Conservation (phyloP, 2,329 filamentous ascomycete genomes). For the Pseudogymnoascus sp. region DNA sequence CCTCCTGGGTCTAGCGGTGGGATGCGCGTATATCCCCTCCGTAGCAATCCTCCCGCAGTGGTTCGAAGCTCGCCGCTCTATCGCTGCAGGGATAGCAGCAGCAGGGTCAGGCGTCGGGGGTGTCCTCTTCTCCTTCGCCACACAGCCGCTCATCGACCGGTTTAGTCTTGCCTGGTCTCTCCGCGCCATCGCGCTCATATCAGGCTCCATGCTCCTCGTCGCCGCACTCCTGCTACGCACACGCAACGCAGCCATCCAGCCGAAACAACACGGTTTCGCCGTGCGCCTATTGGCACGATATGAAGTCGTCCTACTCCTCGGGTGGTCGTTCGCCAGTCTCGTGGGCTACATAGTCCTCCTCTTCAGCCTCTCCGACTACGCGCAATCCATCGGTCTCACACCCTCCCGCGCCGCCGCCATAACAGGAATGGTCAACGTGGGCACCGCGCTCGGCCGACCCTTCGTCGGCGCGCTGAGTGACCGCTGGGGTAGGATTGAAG, state of each 20-base stretch:
- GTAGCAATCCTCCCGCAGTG: constrained; percentile 50
- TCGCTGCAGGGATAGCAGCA: constrained; percentile 48
- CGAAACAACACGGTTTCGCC: constrained; percentile 13
- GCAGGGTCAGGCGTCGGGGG: constrained; percentile 48
- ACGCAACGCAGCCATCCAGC: constrained; percentile 17
- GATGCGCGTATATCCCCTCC: constrained; percentile 47
- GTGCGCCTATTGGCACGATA: constrained; percentile 28
- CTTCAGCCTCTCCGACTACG: constrained; percentile 40
- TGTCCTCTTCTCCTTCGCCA: constrained; percentile 40
- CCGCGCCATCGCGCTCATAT: constrained; percentile 30
- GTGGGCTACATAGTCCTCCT: constrained; percentile 41
- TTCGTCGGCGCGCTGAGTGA: constrained; percentile 38
- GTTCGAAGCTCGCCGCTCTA: constrained; percentile 44
- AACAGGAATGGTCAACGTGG: constrained; percentile 38
- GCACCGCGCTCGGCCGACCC: constrained; percentile 39
- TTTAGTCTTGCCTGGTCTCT: constrained; percentile 47
- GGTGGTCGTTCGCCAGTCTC: constrained; percentile 37
- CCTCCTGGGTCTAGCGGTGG: constrained; percentile 53
- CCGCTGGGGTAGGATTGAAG: constrained; percentile 34
- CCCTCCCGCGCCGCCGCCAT: constrained; percentile 32
- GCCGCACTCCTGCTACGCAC: constrained; percentile 13
- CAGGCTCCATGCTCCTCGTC: constrained; percentile 14
- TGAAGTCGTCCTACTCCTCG: constrained; percentile 30
- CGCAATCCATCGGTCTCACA: constrained; percentile 34
- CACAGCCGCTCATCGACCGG: constrained; percentile 42